Base-by-base conservation (phyloP, 2,329 filamentous ascomycete genomes). In the Grosmannia serpens region DNA sequence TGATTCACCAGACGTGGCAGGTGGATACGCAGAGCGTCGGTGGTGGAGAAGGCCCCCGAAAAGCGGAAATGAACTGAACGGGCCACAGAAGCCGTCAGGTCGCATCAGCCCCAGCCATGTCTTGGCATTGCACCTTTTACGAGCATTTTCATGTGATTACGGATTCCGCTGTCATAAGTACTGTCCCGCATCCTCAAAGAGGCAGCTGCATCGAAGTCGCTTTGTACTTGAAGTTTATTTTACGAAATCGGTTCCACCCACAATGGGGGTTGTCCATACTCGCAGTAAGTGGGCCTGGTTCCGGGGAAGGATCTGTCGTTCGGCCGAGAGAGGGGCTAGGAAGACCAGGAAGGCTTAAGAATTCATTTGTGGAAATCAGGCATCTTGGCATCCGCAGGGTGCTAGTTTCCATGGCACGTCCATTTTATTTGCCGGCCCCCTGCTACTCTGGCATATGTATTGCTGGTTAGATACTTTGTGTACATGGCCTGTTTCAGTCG, bases 1-100 rank as follows among this genome's bases (percentile, higher is more conserved):
- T 58, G 4, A 53, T 58, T 17, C 46, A 59, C 29, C 57, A 55
- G 35, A 50, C 52, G 7, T 58, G 57, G 57, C 51, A 38, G 9
- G 44, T 58, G 15, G 57, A 58, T 47, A 29, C 27, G 10, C 41
- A 58, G 17, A 51, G 33, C 8, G 38, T 31, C 20, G 29, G 5
- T 35, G 29, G 24, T 29, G 29, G 24, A 17, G 41, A 9, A 41
- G 38, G 15, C n/a, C 17, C 6, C 41, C 20, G 2, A n/a, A 20
- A 20, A 7, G 20, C 41, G 7, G 41, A 44, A 44, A 44, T 44
- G 41, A 44, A 9, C 10, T 44, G 41, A 44, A 44, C 38, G 13
- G 17, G 29, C 17, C 15, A 35, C 20, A 13, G 41, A 38, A 15
- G 17, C 10, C 7, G 10, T 6, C 41, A 44, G 17, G 8, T 17